Conservation (phyloP, 192 early-diverging fungal genomes). For the Backusella mclennaniae region DNA sequence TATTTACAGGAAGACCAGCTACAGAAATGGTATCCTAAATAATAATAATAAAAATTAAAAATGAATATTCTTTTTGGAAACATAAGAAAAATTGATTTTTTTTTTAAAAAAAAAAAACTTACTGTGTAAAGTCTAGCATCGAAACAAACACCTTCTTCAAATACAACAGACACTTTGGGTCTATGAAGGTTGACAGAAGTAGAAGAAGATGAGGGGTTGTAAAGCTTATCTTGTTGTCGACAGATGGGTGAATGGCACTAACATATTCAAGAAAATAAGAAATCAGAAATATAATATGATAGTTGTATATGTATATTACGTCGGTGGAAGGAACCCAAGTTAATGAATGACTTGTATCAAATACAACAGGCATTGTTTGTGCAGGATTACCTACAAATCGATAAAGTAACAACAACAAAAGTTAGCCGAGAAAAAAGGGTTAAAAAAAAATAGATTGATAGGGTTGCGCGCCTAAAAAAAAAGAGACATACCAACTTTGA, state of each 20-base stretch:
- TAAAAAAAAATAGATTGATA: not conserved
- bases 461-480: not conserved
- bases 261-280: not conserved
- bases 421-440: not conserved
- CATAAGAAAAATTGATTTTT: not conserved
- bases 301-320: not conserved
- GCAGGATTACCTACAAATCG: slow-evolving; percentile 23
- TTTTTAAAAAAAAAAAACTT: not conserved
- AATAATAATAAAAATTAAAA: not conserved
- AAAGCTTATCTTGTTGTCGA: slow-evolving; percentile 4
- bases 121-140: slow-evolving; percentile 28
- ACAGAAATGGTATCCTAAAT: slow-evolving; percentile 30
- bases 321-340: slow-evolving; percentile 29
- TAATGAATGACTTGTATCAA: slow-evolving; percentile 31
- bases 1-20: slow-evolving; percentile 14
- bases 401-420: not conserved
- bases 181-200: slow-evolving; percentile 23
- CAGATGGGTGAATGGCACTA: slow-evolving; percentile 24
- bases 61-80: not conserved
- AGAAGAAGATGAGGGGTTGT: slow-evolving; percentile 15
- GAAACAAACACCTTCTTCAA: slow-evolving; percentile 26
- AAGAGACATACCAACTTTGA: slow-evolving; percentile 27
- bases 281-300: not conserved
- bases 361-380: slow-evolving; percentile 28
- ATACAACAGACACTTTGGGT: slow-evolving; percentile 17